phyloP scores from a whole-genome alignment of 768 basidiomycete species.

The Tylopilus subfusipes region DNA sequence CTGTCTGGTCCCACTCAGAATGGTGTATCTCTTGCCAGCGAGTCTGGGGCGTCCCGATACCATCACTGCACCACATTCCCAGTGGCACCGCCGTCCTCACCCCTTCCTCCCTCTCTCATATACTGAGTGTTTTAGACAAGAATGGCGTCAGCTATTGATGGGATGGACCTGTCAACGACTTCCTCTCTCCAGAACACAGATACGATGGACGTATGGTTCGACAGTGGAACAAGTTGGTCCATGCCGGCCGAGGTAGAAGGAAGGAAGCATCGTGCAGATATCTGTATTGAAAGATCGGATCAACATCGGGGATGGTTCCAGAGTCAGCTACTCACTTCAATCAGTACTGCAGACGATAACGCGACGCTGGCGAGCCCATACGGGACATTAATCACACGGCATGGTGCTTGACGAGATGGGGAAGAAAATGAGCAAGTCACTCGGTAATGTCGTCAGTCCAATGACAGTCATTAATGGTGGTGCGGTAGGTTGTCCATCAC shows the following conservation, averaged over 20 bases:
- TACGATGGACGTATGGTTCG: conserved; percentile 99
- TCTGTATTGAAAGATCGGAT: conserved; percentile 93
- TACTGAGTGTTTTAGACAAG: conserved; percentile 66
- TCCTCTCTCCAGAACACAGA: conserved; percentile 74
- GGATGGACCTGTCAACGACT: conserved; percentile 79
- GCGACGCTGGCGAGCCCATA: conserved; percentile 52
- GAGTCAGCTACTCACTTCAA: conserved; percentile 81
- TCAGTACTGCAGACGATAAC: conserved; percentile 39
- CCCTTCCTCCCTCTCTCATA: conserved; percentile 62
- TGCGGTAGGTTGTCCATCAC: conserved; percentile 43
- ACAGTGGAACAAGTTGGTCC: conserved; percentile 94
- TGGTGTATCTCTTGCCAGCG: conserved; percentile 99
- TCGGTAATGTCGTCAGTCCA: conserved; percentile 89
- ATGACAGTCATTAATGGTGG: conserved; percentile 77
- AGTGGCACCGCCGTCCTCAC: conserved; percentile 66
- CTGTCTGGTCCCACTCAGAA: conserved; percentile 84
- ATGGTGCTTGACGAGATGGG: conserved; percentile 92
- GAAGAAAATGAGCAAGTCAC: conserved; percentile 95
- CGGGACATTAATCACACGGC: conserved; percentile 83
- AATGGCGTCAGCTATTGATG: conserved; percentile 90
- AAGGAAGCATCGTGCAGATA: conserved; percentile 59
- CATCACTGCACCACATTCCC: conserved; percentile 67
- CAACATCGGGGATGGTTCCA: conserved; percentile 99
- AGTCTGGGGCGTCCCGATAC: conserved; percentile 97
- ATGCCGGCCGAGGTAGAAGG: conserved; percentile 49